These are phyloP conservation scores for Coniophora puteana DNA, from an alignment of 1,284 basidiomycete genomes.

Conservation along the genomic window DNA sequence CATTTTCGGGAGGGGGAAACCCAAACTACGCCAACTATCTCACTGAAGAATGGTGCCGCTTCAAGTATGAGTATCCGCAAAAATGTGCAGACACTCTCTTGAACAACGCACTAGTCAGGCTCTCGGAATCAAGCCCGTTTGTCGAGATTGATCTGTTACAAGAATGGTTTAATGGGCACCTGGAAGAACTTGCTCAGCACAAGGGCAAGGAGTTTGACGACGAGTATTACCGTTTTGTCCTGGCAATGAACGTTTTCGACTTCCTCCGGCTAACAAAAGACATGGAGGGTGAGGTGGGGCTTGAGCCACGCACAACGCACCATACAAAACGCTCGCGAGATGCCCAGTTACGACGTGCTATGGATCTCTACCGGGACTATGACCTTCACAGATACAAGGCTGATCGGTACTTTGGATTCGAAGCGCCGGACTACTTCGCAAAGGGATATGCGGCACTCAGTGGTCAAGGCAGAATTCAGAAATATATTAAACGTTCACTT, in stretches of 20 bases:
- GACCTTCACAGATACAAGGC: conserved; percentile 12
- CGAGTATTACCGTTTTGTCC: conserved; percentile 21
- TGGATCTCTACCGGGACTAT: conserved; percentile 10
- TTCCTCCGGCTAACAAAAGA: conserved; percentile 28
- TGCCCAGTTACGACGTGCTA: conserved; percentile 14
- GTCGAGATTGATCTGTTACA: conserved; percentile 18
- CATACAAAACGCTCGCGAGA: conserved; percentile 18
- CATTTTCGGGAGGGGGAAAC: not conserved
- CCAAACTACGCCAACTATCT: not conserved
- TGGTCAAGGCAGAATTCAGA: conserved; percentile 12
- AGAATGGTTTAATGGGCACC: not conserved
- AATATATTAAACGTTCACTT: conserved; percentile 11
- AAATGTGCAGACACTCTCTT: conserved; percentile 8
- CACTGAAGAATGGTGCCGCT: not conserved
- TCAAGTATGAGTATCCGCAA: not conserved
- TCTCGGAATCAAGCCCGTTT: conserved; percentile 13
- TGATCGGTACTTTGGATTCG: conserved; percentile 10
- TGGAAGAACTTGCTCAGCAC: conserved; percentile 16
- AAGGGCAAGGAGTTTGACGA: conserved; percentile 29
- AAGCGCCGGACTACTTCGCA: conserved; percentile 12
- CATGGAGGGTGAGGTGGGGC: conserved; percentile 20
- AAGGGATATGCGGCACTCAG: conserved; percentile 9
- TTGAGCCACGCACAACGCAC: conserved; percentile 17
- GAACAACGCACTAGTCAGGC: conserved; percentile 21
- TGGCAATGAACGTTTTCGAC: conserved; percentile 25